Base-by-base conservation (phyloP, 2,329 filamentous ascomycete genomes). In the Phyllosticta paracitricarpa region DNA sequence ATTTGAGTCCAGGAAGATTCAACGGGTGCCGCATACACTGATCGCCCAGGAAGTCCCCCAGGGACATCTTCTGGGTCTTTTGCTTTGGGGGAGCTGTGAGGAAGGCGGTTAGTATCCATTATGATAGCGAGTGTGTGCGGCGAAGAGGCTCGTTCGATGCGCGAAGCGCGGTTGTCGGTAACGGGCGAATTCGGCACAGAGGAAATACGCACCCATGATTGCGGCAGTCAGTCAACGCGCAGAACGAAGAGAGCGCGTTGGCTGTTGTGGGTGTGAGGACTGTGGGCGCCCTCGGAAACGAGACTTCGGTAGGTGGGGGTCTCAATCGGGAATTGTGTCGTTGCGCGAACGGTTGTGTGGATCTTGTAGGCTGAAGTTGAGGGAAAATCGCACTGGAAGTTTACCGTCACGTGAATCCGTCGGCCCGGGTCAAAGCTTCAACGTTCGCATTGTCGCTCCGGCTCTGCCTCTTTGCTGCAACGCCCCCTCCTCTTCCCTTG, bases 51-150 rank as follows among this genome's bases (percentile, higher is more conserved):
- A 99, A 99, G 79, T 91, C 89, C 82, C 91, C 90, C 75, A 97
- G 87, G 82, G 89, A 91, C 89, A 99, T 93, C 84, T 95, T 99
- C 86, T 96, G 88, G 77, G 85, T 83, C 79, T 96, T 88, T 81
- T 91, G 89, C 82, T 95, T 95, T 77, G 92, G 89, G 68, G 92
- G 93, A 84, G 89, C 92, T 96, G 72, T 64, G 74, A 56, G 61
- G 59, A 64, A 64, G 59, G 68, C 64, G 67, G 75, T 84, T 70
- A 85, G 82, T 73, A 65, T 65, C 68, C 56, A n/a, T 30, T 22
- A 26, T 51, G 14, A 19, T n/a, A 25, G 28, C 17, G 35, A 56
- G 52, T 52, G 53, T 19, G 56, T 17, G 40, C 14, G 30, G 54
- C n/a, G 17, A n/a, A 61, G 54, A 25, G 12, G 8, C 56, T 26